Evolutionary conservation across 208 protist species (phyloP).

Genomic region (Borovskyia barvae): DNA sequence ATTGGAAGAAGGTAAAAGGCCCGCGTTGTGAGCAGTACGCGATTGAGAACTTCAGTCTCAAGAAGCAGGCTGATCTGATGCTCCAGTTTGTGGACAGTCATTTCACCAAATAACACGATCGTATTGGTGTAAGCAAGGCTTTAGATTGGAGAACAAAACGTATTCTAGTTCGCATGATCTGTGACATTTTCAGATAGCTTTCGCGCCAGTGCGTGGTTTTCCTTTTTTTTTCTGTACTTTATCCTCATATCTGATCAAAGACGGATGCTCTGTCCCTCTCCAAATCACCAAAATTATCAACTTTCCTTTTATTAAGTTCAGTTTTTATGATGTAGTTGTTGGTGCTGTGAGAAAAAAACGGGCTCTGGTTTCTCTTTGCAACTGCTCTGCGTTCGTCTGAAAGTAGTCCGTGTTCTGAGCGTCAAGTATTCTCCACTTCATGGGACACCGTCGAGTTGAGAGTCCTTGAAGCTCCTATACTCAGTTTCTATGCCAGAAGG

Average conservation of each 20-base stretch:
- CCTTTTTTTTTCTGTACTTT: slow-evolving; percentile 8
- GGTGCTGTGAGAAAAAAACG: neutral
- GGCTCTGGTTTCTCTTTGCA: neutral
- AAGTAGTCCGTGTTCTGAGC: neutral
- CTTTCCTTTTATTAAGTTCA: neutral
- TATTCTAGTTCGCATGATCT: too few species aligned
- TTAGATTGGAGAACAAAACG: too few species aligned
- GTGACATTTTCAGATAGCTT: too few species aligned
- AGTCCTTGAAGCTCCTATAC: too few species aligned
- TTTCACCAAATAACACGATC: slow-evolving; percentile 25
- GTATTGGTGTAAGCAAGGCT: too few species aligned
- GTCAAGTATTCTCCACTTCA: too few species aligned
- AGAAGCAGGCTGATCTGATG: slow-evolving; percentile 46
- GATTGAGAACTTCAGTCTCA: slow-evolving; percentile 57
- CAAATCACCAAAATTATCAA: neutral
- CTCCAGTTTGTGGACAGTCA: slow-evolving; percentile 46
- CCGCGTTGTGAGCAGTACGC: slow-evolving; percentile 50
- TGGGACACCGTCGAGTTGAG: too few species aligned
- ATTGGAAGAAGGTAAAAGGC: slow-evolving; percentile 77
- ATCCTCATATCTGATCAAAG: neutral
- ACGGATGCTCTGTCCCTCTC: neutral
- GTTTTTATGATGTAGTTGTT: neutral
- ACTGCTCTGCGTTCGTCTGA: neutral
- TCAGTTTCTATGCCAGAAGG: too few species aligned
- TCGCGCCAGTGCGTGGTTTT: neutral